Conservation (phyloP, 2,329 filamentous ascomycete species). For the Monilinia fructigena region DNA sequence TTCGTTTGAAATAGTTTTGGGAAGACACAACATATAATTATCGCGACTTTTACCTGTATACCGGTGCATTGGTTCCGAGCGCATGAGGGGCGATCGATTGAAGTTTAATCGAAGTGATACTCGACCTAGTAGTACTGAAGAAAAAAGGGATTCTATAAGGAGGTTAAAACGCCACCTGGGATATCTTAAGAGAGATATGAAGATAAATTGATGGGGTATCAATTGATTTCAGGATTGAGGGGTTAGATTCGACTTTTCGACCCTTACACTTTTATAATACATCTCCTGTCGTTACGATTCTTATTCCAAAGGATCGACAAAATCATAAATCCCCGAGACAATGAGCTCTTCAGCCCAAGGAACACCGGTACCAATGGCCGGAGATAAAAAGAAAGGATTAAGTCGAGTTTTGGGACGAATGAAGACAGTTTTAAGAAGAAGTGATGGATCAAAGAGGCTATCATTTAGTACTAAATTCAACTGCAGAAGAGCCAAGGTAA, state of each 20-base stretch:
- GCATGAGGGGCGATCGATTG: conserved; percentile 22
- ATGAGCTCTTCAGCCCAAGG: conserved; percentile 34
- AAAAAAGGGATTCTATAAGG: conserved; percentile 5
- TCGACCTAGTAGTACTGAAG: neutral
- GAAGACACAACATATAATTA: conserved; percentile 16
- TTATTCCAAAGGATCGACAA: neutral
- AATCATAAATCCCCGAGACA: conserved; percentile 19
- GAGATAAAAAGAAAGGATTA: conserved; percentile 35
- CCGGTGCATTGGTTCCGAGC: conserved; percentile 24
- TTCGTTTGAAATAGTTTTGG: neutral
- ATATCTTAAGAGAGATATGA: neutral
- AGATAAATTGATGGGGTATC: neutral
- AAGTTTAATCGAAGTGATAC: conserved; percentile 18
- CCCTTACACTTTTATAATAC: neutral
- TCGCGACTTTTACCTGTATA: conserved; percentile 15
- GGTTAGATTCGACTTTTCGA: neutral
- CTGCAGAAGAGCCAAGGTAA: conserved; percentile 33
- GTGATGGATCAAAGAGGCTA: conserved; percentile 35
- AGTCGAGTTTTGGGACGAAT: conserved; percentile 34
- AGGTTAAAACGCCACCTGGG: conserved; percentile 18
- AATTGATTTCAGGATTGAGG: neutral
- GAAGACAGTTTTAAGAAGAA: conserved; percentile 37
- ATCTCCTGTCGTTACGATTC: neutral
- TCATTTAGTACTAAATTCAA: conserved; percentile 27
- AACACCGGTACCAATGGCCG: conserved; percentile 27